Percentiles rank a stretch among this genome's conserved stretches.
phyloP scores from a whole-genome alignment of 2,329 filamentous ascomycete genomes.

The Talaromyces pinophilus region DNA sequence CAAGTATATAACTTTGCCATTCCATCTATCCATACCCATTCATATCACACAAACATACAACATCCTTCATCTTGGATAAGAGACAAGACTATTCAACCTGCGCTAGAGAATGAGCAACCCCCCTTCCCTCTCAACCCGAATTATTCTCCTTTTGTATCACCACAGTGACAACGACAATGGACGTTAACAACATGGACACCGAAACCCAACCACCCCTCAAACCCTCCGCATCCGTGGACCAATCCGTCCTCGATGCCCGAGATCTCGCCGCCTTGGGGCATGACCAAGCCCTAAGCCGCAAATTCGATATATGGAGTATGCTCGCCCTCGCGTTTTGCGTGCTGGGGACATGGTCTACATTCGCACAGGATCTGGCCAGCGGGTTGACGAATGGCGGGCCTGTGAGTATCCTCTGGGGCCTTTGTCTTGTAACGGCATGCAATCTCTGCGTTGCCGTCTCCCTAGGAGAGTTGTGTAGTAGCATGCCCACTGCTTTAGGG shows the following conservation, averaged over 20 bases:
- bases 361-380: conserved; percentile 55
- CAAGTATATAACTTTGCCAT: neutral
- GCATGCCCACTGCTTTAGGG: conserved; percentile 62
- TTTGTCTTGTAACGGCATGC: conserved; percentile 55
- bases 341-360: conserved; percentile 60
- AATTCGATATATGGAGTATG: conserved; percentile 60
- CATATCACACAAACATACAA: neutral
- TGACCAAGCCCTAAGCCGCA: conserved; percentile 45
- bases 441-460: conserved; percentile 58
- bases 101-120: conserved; percentile 21
- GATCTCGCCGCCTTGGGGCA: conserved; percentile 47
- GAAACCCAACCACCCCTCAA: conserved; percentile 20
- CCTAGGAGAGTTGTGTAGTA: conserved; percentile 58
- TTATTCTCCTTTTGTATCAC: conserved; percentile 1
- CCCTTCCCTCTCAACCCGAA: neutral
- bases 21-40: neutral
- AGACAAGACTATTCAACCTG: neutral
- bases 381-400: conserved; percentile 59
- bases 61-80: neutral
- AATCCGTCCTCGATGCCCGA: conserved; percentile 44
- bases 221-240: conserved; percentile 27
- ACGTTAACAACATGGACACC: conserved; percentile 5
- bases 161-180: conserved; percentile 7
- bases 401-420: conserved; percentile 58
- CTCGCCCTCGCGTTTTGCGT: conserved; percentile 60